These are phyloP conservation scores for Paramecium tetraurelia DNA, from an alignment of 73 alveolate genomes.

Conservation along the genomic window DNA sequence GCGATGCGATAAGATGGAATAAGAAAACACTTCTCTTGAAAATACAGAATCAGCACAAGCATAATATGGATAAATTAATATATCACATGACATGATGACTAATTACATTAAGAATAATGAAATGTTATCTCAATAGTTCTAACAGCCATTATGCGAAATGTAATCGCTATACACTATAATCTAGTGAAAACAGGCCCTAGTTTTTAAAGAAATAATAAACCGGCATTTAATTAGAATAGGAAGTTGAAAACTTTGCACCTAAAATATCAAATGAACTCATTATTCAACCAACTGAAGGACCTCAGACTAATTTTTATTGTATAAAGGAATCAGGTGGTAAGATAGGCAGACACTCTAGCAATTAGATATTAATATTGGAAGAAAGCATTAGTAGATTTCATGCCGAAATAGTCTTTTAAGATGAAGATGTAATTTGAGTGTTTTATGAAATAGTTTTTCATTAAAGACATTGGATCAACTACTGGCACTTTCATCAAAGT, in stretches of 20 bases:
- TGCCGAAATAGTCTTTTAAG: conserved; percentile 68
- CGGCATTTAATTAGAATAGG: conserved; percentile 10
- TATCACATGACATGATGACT: conserved; percentile 32
- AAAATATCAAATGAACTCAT: conserved; percentile 67
- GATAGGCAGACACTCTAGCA: conserved; percentile 82
- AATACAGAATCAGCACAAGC: neutral
- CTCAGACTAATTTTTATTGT: conserved; percentile 75
- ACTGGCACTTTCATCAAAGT: conserved; percentile 84
- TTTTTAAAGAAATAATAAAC: neutral
- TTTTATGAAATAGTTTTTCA: neutral
- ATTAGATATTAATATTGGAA: conserved; percentile 81
- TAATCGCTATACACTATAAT: neutral
- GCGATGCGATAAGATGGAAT: conserved; percentile 19
- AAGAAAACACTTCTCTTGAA: conserved; percentile 5
- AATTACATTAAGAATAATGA: conserved; percentile 47
- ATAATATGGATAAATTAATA: neutral
- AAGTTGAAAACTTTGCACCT: conserved; percentile 45
- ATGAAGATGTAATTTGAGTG: conserved; percentile 1
- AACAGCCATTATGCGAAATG: conserved; percentile 10
- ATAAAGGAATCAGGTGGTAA: conserved; percentile 81
- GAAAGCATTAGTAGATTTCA: conserved; percentile 79
- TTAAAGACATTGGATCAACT: conserved; percentile 79
- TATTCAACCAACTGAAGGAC: conserved; percentile 82
- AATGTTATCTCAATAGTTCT: neutral
- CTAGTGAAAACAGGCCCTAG: neutral